Evolutionary conservation across 805 yeast species (phyloP), one percentile per base, ranked within the genome.

Genomic region (Suhomyces sp.): DNA sequence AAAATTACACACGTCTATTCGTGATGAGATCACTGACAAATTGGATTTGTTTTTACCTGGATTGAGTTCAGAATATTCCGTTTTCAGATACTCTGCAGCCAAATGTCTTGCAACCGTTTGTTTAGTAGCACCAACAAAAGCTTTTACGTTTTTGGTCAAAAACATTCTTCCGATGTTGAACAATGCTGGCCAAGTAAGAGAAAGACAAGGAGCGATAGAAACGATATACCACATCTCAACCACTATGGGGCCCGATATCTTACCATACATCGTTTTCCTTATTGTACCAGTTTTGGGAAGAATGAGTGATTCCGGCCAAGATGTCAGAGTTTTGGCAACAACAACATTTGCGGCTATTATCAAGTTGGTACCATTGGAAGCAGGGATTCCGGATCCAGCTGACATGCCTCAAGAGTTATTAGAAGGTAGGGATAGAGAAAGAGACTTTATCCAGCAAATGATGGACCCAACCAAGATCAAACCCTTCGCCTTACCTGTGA

Each of bases 251-350:
- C 76, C 89, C 6, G 87, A 82, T 54, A 90, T 96, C 51, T 73
- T 94, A 54, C 99, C 99, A 0, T 94, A 93, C 67, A 92, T 94
- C 46, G 96, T 94, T 35, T 94, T 94, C 67, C 79, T 94, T 60
- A 90, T 94, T 66, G 98, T 96, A 24, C 99, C 99, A 9, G 90
- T 94, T 3, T 75, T 94, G 59, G 99, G 99, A 44, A 81, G 99
- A 63, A 94, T 94, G 99, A 92, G 97, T 77, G 99, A 94, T 68
- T 78, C 96, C 1, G 89, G 93, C 63, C 79, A 78, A 48, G 97
- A 89, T 64, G 86, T 92, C n/a, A 82, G 99, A 61, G 78, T 87
- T 15, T 71, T 96, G 50, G 96, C 99, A 0, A 93, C 99, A 0
- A 90, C 97, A 0, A 89, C 99, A 0, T 94, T 94, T 78, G 99